Conservation (phyloP, 176 grass and related monocot genomes). For the Musa troglodytarum region DNA sequence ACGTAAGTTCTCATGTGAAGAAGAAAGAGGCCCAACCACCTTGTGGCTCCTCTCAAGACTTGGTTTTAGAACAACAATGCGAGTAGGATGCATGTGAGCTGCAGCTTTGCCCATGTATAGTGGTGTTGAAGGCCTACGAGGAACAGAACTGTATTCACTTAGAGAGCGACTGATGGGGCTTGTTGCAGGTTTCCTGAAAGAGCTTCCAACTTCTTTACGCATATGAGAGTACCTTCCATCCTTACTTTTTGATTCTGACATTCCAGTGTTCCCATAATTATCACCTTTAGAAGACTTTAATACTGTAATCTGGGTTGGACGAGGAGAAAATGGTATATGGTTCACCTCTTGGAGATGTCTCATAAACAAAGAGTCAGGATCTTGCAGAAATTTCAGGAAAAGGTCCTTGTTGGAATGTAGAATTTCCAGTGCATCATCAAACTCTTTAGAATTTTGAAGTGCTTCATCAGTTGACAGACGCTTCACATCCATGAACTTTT, state of each 20-base stretch:
- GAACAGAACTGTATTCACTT: constrained; percentile 51
- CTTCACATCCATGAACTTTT: constrained; percentile 79
- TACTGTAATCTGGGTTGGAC: constrained; percentile 67
- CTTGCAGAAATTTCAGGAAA: constrained; percentile 74
- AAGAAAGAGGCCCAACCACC: constrained; percentile 26
- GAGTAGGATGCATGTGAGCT: constrained; percentile 40
- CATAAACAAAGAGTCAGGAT: constrained; percentile 45
- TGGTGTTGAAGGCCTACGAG: constrained; percentile 54
- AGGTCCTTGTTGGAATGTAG: constrained; percentile 71
- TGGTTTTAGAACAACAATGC: constrained; percentile 89
- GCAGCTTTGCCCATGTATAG: constrained; percentile 31
- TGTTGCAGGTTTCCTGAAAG: constrained; percentile 36
- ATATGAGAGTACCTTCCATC: constrained; percentile 22
- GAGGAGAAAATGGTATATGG: constrained; percentile 31
- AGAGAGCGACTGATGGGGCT: constrained; percentile 21
- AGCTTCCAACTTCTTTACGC: constrained; percentile 26
- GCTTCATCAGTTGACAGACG: constrained; percentile 54
- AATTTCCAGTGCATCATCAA: constrained; percentile 70
- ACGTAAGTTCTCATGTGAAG: constrained; percentile 29
- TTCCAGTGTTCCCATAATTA: constrained; percentile 19
- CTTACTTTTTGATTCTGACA: constrained; percentile 22
- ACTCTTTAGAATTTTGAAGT: constrained; percentile 58
- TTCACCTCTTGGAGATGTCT: constrained; percentile 41
- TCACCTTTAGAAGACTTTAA: constrained; percentile 64
- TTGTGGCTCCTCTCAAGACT: constrained; percentile 48